Conservation (phyloP, 306 rosid genomes). For the Ochetophila trinervis region DNA sequence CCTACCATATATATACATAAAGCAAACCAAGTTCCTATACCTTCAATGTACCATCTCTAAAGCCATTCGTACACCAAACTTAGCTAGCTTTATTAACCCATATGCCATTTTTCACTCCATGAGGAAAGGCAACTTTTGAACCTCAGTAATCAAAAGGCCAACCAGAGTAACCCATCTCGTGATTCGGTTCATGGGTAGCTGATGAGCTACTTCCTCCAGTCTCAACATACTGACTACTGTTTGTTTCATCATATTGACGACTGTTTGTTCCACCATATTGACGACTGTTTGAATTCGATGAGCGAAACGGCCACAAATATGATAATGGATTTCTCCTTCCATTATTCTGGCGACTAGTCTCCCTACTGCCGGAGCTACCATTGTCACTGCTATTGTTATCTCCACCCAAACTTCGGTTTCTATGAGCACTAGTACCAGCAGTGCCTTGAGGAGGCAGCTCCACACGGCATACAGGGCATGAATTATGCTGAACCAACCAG, state of each 20-base stretch:
- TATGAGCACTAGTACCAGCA: conserved; percentile 24
- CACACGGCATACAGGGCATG: conserved; percentile 82
- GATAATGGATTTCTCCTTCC: conserved; percentile 56
- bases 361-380: conserved; percentile 31
- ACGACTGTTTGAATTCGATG: conserved; percentile 40
- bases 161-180: conserved; percentile 35
- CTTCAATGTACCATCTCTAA: conserved; percentile 10
- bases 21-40: conserved; percentile 3
- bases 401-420: conserved; percentile 31
- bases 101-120: conserved; percentile 6
- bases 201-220: conserved; percentile 45
- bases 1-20: conserved; percentile 1
- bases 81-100: conserved; percentile 2
- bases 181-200: conserved; percentile 41
- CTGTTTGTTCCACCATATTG: conserved; percentile 29
- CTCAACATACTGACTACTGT: conserved; percentile 36
- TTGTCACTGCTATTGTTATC: conserved; percentile 22
- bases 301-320: conserved; percentile 59
- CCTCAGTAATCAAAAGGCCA: conserved; percentile 43
- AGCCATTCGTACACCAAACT: conserved; percentile 8
- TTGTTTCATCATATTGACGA: neutral
- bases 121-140: conserved; percentile 9
- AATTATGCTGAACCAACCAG: conserved; percentile 74
- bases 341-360: conserved; percentile 31
- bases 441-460: conserved; percentile 65